Conservation (phyloP, 164 flowering plant genomes). For the Euptelea pleiosperma region DNA sequence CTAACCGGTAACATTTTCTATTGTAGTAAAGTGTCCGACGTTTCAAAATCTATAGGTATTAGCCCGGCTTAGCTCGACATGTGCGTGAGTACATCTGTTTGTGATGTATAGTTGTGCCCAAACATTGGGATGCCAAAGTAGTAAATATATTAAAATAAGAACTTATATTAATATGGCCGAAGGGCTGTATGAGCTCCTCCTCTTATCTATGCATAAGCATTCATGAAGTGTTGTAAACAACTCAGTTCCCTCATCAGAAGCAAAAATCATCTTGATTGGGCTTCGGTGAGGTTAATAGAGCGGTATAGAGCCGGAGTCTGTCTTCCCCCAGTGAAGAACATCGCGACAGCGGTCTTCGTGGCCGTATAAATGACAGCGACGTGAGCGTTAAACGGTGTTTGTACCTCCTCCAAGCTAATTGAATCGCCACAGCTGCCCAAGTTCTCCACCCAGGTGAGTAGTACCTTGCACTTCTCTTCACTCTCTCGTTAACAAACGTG, state of each 20-base stretch:
- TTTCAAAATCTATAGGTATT: no score
- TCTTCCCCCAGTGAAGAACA: constrained; percentile 83
- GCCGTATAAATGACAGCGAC: constrained; percentile 80
- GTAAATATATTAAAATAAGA: no score
- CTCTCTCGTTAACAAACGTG: constrained; percentile 82
- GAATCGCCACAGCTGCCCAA: constrained; percentile 95
- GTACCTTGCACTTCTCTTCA: constrained; percentile 82
- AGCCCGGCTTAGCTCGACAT: no score
- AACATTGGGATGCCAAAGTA: no score
- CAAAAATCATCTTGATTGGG: constrained; percentile 80
- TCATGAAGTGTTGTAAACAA: background rate
- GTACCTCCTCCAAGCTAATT: constrained; percentile 90
- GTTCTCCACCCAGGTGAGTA: constrained; percentile 98
- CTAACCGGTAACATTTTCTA: no score
- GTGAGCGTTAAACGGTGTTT: constrained; percentile 73
- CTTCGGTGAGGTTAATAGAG: constrained; percentile 86
- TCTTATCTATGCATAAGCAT: no score
- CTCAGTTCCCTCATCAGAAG: constrained; percentile 27
- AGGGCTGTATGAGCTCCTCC: no score
- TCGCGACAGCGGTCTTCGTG: constrained; percentile 78
- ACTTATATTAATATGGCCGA: no score
- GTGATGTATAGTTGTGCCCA: no score
- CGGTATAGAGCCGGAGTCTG: constrained; percentile 77
- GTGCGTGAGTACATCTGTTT: no score
- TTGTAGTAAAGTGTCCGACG: no score